Conservation (phyloP, 148 eudicot species). For the Rhododendron griersonianum region DNA sequence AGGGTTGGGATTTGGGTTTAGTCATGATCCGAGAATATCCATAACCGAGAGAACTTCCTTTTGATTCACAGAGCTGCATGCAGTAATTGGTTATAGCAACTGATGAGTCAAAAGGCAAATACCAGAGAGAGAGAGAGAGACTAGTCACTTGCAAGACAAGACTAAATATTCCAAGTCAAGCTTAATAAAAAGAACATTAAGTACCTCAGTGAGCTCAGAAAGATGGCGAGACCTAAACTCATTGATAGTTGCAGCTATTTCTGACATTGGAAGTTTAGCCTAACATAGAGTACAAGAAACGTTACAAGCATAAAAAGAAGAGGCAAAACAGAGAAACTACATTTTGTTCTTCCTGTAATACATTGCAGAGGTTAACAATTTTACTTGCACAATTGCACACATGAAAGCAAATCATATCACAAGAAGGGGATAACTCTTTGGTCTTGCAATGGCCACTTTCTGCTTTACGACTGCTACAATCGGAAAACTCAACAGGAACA, state of each 20-base stretch:
- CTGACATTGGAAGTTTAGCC: constrained; percentile 85
- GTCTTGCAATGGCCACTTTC: not conserved
- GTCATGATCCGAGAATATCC: constrained; percentile 63
- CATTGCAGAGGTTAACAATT: not conserved
- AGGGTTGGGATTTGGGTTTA: constrained; percentile 58
- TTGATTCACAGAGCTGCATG: constrained; percentile 76
- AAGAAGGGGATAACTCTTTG: not conserved
- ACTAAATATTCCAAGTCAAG: not conserved
- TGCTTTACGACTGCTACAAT: not conserved
- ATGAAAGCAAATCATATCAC: not conserved
- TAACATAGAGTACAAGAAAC: constrained; percentile 22
- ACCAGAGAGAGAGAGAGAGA: not conserved
- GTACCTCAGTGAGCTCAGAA: constrained; percentile 85
- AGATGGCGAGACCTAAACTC: constrained; percentile 94
- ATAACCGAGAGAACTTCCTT: constrained; percentile 88
- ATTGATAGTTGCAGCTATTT: constrained; percentile 79
- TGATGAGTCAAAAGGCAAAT: not conserved
- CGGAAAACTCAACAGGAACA: not conserved
- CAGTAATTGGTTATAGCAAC: not conserved
- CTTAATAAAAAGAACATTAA: not conserved
- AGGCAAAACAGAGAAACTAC: not conserved
- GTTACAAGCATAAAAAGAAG: not conserved
- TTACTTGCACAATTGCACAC: not conserved
- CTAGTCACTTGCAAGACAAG: not conserved
- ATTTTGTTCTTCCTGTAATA: not conserved